Evolutionary conservation across 306 rosid genomes (phyloP), one percentile per base, ranked within the genome.

Genomic region (Corylus americana): DNA sequence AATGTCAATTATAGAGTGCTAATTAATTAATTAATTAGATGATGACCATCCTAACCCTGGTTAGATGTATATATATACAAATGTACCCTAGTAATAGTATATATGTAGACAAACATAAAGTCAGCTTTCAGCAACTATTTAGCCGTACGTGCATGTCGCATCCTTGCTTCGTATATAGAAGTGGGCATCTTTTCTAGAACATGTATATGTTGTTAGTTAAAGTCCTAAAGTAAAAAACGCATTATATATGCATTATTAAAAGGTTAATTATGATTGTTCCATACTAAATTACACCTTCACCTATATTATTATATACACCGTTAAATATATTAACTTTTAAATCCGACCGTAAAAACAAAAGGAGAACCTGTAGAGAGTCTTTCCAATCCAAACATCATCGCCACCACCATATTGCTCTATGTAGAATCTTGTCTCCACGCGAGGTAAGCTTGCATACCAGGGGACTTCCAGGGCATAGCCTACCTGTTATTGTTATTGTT

Each of bases 311-410:
- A 31, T 31, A 31, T 29, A 29, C 31, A 31, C 35, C 35, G 35
- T 31, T 31, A 31, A 3, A 31, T 31, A 31, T 31, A 1, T 3
- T 1, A 31, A 31, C 35, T 31, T 31, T 31, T 31, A 31, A 31
- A 31, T 31, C 35, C 35, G 0, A 31, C 35, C 2, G 49, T 20
- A 61, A 2, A 67, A 22, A 58, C 25, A 63, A 4, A 8, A 6
- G 9, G 66, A 13, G 37, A 70, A 92, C 98, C 97, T 93, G 77
- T 95, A 95, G 18, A 95, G 97, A 22, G 98, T 90, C 85, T 95
- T 95, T 59, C 99, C 99, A n/a, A 95, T 95, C 99, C 99, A 95
- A 0, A 89, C 90, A 55, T 95, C 98, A 80, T 69, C 79, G 12
- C 84, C 83, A 16, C 90, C 98, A 20, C 98, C 98, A 55, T 95